These are phyloP conservation scores for Graphium sp. DNA, from an alignment of 2,329 filamentous ascomycete species.

Conservation along the genomic window DNA sequence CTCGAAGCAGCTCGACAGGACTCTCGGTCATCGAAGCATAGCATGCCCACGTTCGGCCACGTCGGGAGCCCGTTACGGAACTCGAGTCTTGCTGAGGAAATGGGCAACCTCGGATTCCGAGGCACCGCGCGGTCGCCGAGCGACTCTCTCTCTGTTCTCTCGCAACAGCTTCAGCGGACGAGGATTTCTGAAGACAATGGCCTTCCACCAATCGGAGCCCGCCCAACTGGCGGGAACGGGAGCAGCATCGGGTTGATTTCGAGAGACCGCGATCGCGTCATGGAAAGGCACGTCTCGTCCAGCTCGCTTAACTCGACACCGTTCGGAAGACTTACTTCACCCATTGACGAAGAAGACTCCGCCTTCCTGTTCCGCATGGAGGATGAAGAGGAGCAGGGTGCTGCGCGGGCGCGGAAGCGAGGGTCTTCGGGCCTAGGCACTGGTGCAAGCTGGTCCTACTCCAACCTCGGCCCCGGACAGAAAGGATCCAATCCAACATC, in stretches of 20 bases:
- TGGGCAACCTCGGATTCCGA: constrained; percentile 22
- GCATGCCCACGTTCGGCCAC: constrained; percentile 43
- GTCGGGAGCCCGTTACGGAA: constrained; percentile 50
- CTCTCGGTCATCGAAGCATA: constrained; percentile 15
- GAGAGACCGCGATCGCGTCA: constrained; percentile 17
- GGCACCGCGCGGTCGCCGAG: constrained; percentile 21
- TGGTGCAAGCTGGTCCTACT: constrained; percentile 22
- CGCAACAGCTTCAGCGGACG: constrained; percentile 45
- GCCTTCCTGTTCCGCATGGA: constrained; percentile 52
- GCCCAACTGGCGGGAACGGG: constrained; percentile 20
- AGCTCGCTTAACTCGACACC: constrained; percentile 37
- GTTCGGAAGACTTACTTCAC: constrained; percentile 42
- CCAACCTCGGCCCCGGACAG: constrained; percentile 7
- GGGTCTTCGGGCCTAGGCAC: constrained; percentile 24
- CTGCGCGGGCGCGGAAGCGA: constrained; percentile 28
- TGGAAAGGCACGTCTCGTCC: constrained; percentile 42
- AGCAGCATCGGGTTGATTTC: constrained; percentile 18
- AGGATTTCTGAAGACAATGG: constrained; percentile 29
- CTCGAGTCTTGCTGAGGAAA: constrained; percentile 39
- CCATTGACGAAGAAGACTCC: constrained; percentile 48
- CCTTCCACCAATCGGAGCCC: constrained; percentile 31
- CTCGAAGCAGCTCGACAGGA: constrained; percentile 19
- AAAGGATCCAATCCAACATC: too few relatives aligned
- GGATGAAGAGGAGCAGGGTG: constrained; percentile 36
- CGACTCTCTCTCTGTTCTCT: constrained; percentile 40